Conservation (phyloP, 1,284 basidiomycete species). For the Bondarzewia mesenterica region DNA sequence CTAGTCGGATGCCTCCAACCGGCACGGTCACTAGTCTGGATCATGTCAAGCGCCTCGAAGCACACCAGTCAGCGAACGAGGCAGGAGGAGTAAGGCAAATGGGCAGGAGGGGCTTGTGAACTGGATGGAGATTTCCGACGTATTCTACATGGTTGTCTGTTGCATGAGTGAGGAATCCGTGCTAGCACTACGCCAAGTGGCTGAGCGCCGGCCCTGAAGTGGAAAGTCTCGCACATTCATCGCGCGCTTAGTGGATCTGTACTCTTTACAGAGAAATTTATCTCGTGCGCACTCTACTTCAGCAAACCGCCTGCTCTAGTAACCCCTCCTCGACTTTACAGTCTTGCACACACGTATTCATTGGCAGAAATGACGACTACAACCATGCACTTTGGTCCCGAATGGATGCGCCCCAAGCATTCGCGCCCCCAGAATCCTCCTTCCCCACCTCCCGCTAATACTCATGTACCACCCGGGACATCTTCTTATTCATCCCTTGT, state of each 20-base stretch:
- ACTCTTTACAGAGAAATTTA: slow-evolving; percentile 1
- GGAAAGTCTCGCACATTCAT: background rate
- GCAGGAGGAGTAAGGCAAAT: no score
- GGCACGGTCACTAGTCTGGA: no score
- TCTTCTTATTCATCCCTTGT: slow-evolving; percentile 78
- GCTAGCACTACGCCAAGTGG: background rate
- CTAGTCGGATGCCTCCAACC: no score
- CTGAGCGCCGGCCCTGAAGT: slow-evolving; percentile 3
- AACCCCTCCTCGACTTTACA: background rate
- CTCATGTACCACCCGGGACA: slow-evolving; percentile 38
- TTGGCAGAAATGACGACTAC: slow-evolving; percentile 52
- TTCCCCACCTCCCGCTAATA: slow-evolving; percentile 43
- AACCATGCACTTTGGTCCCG: slow-evolving; percentile 80
- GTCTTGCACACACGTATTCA: background rate
- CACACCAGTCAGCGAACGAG: no score
- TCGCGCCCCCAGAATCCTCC: slow-evolving; percentile 45
- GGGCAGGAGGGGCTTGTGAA: no score
- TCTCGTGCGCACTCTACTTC: background rate
- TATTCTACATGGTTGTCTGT: no score
- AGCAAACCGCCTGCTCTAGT: background rate
- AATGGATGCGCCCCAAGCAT: slow-evolving; percentile 83
- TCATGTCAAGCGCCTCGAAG: no score
- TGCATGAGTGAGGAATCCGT: background rate
- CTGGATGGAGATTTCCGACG: no score
- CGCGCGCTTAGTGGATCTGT: background rate